Conservation (phyloP, 169 alveolate genomes). For the Plasmodium knowlesi region DNA sequence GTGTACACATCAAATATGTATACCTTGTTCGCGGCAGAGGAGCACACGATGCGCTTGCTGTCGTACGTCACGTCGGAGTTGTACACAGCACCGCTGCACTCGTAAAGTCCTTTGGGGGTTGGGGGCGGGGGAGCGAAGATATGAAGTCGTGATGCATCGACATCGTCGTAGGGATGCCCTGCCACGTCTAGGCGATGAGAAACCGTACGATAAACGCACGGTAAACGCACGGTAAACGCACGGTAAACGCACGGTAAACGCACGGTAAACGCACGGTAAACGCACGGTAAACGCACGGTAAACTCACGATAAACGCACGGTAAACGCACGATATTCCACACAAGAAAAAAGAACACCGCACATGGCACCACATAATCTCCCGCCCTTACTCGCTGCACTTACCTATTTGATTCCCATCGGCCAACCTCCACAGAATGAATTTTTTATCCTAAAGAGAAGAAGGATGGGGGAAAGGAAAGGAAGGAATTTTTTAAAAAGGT, state of each 20-base stretch:
- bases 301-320: too few species aligned
- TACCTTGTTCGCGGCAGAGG: slow-evolving; percentile 90
- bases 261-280: too few species aligned
- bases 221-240: too few species aligned
- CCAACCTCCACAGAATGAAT: slow-evolving; percentile 86
- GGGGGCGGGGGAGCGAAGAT: neutral
- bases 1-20: slow-evolving; percentile 86
- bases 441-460: slow-evolving; percentile 83
- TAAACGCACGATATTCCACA: neutral
- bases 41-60: slow-evolving; percentile 85
- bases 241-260: too few species aligned
- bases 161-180: neutral
- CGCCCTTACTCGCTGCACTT: neutral
- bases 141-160: neutral
- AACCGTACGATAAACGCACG: slow-evolving; percentile 6
- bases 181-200: slow-evolving; percentile 59
- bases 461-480: neutral
- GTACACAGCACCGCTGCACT: slow-evolving; percentile 91
- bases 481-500: neutral
- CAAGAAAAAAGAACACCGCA: neutral
- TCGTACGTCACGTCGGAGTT: slow-evolving; percentile 91
- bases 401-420: slow-evolving; percentile 89
- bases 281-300: too few species aligned
- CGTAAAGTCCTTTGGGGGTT: slow-evolving; percentile 85
- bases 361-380: neutral